Base-by-base conservation (phyloP, 768 basidiomycete genomes). In the Leccinum subgranulosum region DNA sequence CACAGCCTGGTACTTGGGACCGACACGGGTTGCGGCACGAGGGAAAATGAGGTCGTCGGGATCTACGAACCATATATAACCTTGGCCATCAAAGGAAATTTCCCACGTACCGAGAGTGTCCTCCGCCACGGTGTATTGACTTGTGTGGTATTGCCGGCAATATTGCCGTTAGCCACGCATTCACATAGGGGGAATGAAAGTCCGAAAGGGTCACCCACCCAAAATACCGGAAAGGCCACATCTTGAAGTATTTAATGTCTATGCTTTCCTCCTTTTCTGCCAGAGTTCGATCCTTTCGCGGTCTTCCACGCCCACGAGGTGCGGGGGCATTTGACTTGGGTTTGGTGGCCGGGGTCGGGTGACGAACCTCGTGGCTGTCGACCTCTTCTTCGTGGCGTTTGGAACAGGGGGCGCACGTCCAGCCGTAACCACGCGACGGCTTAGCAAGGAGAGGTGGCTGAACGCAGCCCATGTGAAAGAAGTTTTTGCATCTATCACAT, bases 31-130 rank as follows among this genome's bases (percentile, higher is more conserved):
- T 7, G 92, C 88, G 14, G 93, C 87, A 57, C 94, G 88, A 58
- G 96, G 95, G 71, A 94, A 98, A 70, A 98, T 96, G 58, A 94
- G 84, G 76, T 99, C 96, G 72, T 99, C 94, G 49, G 92, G 86
- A 79, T 98, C 96, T 94, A 72, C 61, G 55, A 58, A 65, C 70
- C 63, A 69, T 60, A 66, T 66, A 65, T 62, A 69, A 73, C 62
- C 9, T 53, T 58, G 29, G 49, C 63, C 48, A 60, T 57, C 49
- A 59, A 54, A 34, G 53, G 55, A 8, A 60, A 60, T 43, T 60
- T 55, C 59, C 56, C 59, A 70, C 81, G 66, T 64, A 91, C 92
- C 91, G 49, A 95, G 78, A 23, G 94, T 92, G 73, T 97, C 94
- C 72, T 94, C 90, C 31, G 92, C 93, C 51, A 92, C 83, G 4